A percentile compares a stretch with the other conserved stretches of the same genome.
Conservation (phyloP, 2,329 filamentous ascomycete genomes). For the Sclerotinia minor region DNA sequence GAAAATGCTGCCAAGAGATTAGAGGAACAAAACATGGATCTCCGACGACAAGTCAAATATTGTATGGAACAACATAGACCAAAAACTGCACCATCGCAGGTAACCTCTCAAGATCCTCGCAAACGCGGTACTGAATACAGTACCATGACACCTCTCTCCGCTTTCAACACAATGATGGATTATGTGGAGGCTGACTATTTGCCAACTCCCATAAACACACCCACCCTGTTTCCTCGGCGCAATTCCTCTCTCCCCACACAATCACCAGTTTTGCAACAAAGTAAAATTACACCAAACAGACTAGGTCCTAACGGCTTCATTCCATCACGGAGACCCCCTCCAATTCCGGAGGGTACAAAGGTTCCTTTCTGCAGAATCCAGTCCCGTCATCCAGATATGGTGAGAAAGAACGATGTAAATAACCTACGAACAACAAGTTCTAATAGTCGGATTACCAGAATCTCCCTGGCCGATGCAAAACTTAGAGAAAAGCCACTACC, state of each 20-base stretch:
- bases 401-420: not conserved
- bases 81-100: conserved; percentile 30
- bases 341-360: conserved; percentile 18
- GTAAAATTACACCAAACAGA: conserved; percentile 9
- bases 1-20: conserved; percentile 36
- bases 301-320: conserved; percentile 24
- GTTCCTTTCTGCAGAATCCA: not conserved
- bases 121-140: conserved; percentile 7
- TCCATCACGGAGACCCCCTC: conserved; percentile 24
- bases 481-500: conserved; percentile 22
- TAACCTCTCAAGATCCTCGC: not conserved
- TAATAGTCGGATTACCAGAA: conserved; percentile 4
- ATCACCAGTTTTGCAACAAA: conserved; percentile 5
- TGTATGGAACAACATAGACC: conserved; percentile 30
- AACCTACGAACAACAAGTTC: not conserved
- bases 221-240: conserved; percentile 5
- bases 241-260: not conserved
- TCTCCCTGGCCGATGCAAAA: conserved; percentile 17
- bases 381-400: not conserved
- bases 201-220: conserved; percentile 6
- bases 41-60: conserved; percentile 32
- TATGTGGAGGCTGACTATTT: conserved; percentile 3
- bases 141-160: conserved; percentile 29
- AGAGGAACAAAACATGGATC: conserved; percentile 32
- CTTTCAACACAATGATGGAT: conserved; percentile 32